These are phyloP conservation scores for Draba incana DNA, from an alignment of 345 rosid genomes.

Conservation along the genomic window DNA sequence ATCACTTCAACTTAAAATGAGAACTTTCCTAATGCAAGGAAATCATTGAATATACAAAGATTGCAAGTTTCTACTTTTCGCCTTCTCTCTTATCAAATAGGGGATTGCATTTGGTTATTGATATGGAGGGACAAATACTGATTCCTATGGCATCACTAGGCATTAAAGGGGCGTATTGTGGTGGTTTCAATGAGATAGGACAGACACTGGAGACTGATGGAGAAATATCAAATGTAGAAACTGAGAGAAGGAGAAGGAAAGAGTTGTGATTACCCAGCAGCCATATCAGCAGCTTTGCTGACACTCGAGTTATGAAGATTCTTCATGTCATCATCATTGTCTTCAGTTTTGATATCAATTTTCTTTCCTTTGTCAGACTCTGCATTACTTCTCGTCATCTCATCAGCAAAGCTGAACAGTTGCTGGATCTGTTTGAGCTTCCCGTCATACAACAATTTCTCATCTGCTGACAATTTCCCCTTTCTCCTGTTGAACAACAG, in stretches of 20 bases:
- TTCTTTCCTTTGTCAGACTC: conserved; percentile 88
- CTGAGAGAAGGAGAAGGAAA: conserved; percentile 21
- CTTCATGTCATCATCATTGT: conserved; percentile 74
- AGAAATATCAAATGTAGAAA: conserved; percentile 11
- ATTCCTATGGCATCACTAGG: conserved; percentile 1
- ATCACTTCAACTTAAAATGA: not conserved
- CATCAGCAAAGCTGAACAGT: conserved; percentile 62
- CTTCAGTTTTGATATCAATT: conserved; percentile 65
- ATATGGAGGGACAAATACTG: conserved; percentile 9
- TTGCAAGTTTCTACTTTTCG: conserved; percentile 8
- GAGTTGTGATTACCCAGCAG: conserved; percentile 70
- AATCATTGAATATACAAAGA: not conserved
- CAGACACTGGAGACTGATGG: conserved; percentile 2
- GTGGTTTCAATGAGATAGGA: conserved; percentile 3
- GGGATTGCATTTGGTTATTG: conserved; percentile 4
- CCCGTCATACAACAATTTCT: conserved; percentile 70
- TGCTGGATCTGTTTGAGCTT: conserved; percentile 88
- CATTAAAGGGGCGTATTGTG: not conserved
- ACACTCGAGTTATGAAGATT: conserved; percentile 74
- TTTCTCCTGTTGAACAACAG: conserved; percentile 85
- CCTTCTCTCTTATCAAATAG: conserved; percentile 1
- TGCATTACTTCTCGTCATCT: conserved; percentile 53
- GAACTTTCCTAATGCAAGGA: not conserved
- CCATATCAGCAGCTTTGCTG: conserved; percentile 97
- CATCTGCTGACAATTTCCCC: conserved; percentile 73